Evolutionary conservation across 352 stramenopile species (phyloP), one percentile per base, ranked within the genome.

Genomic region (Phytophthora pseudosyringae): DNA sequence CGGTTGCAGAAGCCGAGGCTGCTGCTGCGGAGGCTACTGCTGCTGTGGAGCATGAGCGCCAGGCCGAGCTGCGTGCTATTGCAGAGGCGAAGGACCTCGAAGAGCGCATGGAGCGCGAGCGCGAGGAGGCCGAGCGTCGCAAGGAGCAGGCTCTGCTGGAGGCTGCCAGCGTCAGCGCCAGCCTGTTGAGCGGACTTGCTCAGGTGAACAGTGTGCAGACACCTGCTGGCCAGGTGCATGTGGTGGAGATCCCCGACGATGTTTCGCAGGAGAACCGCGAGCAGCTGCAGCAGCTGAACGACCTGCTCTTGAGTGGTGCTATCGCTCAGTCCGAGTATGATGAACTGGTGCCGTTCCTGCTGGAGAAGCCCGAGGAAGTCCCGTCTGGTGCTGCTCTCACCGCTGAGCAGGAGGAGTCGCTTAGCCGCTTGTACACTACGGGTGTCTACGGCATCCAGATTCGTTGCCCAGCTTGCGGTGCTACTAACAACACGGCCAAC

Each of bases 401-500:
- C 26, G 81, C 84, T 11, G 88, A 94, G 48, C 86, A 94, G 62
- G 81, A 93, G 49, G 86, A 96, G 53, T 96, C 86, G 32, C 67
- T 96, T 36, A 91, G 74, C 46, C 84, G 84, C 4, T 63, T 94
- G 59, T 94, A 94, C 64, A 81, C 76, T 36, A 79, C 82, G 26
- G 81, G 83, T 51, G 80, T 90, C 16, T 94, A 93, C 56, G 88
- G 88, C 33, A 89, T 96, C 33, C 88, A 96, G 66, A 94, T 96
- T 57, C 88, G 88, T 51, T 96, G 88, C 43, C 88, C 88, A 25
- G 88, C 86, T 25, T 96, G 88, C 46, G 88, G 88, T 65, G 79
- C 86, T 15, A 93, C 79, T 32, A 94, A 94, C 83, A 94, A 96
- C 73, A 96, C 88, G 28, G 88, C 86, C 10, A 94, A 96, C 50